Percentiles rank a stretch among this genome's conserved stretches.
These are phyloP conservation scores for Cytospora piceicola DNA, from an alignment of 2,329 filamentous ascomycete species.

Conservation along the genomic window DNA sequence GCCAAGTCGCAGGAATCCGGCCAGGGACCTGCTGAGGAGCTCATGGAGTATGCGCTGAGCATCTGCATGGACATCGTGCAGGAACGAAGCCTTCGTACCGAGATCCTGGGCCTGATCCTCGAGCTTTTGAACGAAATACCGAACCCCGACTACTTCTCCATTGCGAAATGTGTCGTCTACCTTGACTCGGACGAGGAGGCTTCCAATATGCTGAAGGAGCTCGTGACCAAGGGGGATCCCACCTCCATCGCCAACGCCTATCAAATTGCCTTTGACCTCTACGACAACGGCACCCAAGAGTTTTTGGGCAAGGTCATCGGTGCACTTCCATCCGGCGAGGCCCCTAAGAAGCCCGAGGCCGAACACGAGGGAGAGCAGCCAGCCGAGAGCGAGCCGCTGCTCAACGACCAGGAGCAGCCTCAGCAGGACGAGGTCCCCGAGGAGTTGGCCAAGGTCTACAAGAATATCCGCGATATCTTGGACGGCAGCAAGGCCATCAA, in stretches of 20 bases:
- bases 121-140: conserved; percentile 92
- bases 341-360: conserved; percentile 46
- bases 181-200: conserved; percentile 91
- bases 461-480: conserved; percentile 70
- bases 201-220: conserved; percentile 78
- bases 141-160: conserved; percentile 94
- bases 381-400: conserved; percentile 53
- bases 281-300: conserved; percentile 98
- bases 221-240: conserved; percentile 79
- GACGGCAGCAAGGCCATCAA: conserved; percentile 93
- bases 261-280: conserved; percentile 96
- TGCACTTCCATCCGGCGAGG: conserved; percentile 66
- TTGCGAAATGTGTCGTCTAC: conserved; percentile 96
- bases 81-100: conserved; percentile 79
- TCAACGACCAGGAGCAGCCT: conserved; percentile 55
- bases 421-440: conserved; percentile 59
- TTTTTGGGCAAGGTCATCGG: conserved; percentile 89
- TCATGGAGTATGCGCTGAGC: conserved; percentile 94
- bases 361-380: conserved; percentile 50
- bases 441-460: conserved; percentile 60
- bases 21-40: conserved; percentile 74
- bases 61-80: conserved; percentile 99
- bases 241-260: conserved; percentile 86
- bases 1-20: conserved; percentile 57
- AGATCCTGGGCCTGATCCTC: conserved; percentile 91